A percentile compares a stretch with the other conserved stretches of the same genome.
phyloP scores from a whole-genome alignment of 495 filamentous ascomycete genomes.

The Elaphomyces granulatus region DNA sequence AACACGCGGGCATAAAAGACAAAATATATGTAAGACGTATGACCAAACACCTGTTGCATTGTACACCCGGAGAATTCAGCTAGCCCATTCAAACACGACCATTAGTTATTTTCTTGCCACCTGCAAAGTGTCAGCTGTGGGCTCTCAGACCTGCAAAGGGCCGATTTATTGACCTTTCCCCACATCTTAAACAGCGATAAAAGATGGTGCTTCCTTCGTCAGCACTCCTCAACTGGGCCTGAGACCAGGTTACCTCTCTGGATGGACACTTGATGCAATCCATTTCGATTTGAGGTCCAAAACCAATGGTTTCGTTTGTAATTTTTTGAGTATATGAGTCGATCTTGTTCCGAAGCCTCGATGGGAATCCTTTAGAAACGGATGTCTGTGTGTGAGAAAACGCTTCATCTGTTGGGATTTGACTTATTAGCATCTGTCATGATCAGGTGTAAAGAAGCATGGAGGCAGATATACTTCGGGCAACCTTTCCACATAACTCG shows the following conservation, averaged over 20 bases:
- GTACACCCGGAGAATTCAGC: no score
- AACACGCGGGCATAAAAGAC: no score
- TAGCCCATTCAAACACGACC: no score
- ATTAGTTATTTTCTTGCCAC: constrained; percentile 8
- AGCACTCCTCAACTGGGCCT: constrained; percentile 61
- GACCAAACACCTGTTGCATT: no score
- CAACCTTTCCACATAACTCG: constrained; percentile 58
- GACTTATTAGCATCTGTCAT: not conserved
- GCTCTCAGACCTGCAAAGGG: not conserved
- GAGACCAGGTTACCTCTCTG: constrained; percentile 56
- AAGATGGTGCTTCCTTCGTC: constrained; percentile 76
- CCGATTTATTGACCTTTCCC: constrained; percentile 47
- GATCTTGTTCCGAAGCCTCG: constrained; percentile 52
- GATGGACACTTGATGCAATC: constrained; percentile 61
- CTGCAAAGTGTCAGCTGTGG: not conserved
- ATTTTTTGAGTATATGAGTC: constrained; percentile 56
- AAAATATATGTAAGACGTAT: no score
- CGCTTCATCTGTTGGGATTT: constrained; percentile 1
- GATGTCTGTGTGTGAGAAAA: constrained; percentile 32
- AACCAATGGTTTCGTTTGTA: constrained; percentile 52
- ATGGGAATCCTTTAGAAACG: constrained; percentile 62
- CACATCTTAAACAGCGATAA: constrained; percentile 55
- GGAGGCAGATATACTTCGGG: constrained; percentile 41
- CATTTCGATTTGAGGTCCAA: constrained; percentile 45
- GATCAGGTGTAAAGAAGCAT: not conserved